Conservation (phyloP, 1,284 basidiomycete species). For the Earliella scabrosa region DNA sequence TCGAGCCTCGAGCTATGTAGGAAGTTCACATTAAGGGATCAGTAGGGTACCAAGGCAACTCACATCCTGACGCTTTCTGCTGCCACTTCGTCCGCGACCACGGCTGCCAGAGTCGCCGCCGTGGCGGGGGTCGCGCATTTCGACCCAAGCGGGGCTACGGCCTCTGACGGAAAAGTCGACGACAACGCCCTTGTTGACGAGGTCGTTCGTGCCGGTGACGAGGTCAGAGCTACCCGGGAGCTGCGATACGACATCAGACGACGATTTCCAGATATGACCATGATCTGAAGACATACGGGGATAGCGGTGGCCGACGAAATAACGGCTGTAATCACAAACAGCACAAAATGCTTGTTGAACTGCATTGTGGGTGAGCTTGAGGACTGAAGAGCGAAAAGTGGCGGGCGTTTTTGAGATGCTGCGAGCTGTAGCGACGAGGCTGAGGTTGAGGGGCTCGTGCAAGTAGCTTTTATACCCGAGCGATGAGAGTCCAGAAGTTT, state of each 20-base stretch:
- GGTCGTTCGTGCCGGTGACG: constrained; percentile 19
- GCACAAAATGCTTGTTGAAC: constrained; percentile 40
- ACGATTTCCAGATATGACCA: background rate
- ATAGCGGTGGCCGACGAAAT: constrained; percentile 34
- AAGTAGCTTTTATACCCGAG: background rate
- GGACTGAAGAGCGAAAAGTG: background rate
- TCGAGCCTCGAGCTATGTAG: background rate
- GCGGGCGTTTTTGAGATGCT: background rate
- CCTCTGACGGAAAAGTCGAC: constrained; percentile 19
- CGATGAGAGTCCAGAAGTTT: background rate
- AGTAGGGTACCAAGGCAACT: background rate
- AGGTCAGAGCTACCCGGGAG: constrained; percentile 15
- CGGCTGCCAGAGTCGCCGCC: constrained; percentile 18
- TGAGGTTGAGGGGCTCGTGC: background rate
- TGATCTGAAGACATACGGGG: constrained; percentile 32
- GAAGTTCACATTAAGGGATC: too few relatives aligned
- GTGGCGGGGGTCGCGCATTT: constrained; percentile 22
- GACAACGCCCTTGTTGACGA: constrained; percentile 22
- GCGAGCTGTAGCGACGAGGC: too few relatives aligned
- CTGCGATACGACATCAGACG: background rate
- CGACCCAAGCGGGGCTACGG: constrained; percentile 17
- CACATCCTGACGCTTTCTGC: constrained; percentile 6
- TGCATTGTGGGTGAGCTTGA: constrained; percentile 27
- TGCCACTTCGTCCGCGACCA: constrained; percentile 17
- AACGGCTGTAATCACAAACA: constrained; percentile 39